phyloP scores from a whole-genome alignment of 2,329 filamentous ascomycete genomes.

The Exophiala sp. region DNA sequence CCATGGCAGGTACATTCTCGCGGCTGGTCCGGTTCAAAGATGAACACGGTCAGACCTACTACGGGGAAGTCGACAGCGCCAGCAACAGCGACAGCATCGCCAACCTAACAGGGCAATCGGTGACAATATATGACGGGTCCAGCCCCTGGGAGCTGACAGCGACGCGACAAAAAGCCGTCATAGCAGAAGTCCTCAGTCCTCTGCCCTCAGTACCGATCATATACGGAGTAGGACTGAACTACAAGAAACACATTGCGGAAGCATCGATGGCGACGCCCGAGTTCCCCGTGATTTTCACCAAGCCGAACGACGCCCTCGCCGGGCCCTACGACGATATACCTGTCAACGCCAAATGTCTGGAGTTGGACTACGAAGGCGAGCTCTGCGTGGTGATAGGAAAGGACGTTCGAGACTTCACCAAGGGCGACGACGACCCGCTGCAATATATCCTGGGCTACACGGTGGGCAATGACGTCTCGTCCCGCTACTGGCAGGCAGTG shows the following conservation, averaged over 20 bases:
- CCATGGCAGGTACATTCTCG: neutral
- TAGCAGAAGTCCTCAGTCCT: slow-evolving; percentile 41
- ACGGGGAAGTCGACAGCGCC: slow-evolving; percentile 12
- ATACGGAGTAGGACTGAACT: slow-evolving; percentile 26
- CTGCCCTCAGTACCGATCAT: slow-evolving; percentile 18
- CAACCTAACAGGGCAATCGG: slow-evolving; percentile 4
- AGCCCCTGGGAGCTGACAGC: neutral
- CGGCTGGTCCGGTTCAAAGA: neutral
- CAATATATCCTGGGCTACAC: slow-evolving; percentile 40
- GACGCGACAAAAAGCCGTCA: slow-evolving; percentile 21
- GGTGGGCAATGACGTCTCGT: slow-evolving; percentile 38
- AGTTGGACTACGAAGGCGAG: slow-evolving; percentile 22
- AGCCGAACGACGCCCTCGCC: slow-evolving; percentile 29
- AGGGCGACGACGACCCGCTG: slow-evolving; percentile 36
- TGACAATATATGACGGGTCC: slow-evolving; percentile 1
- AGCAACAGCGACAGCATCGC: too few species aligned
- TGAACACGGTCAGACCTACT: neutral
- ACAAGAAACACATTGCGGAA: slow-evolving; percentile 23
- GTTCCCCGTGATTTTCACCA: slow-evolving; percentile 39
- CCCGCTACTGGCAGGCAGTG: slow-evolving; percentile 38
- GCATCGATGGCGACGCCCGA: slow-evolving; percentile 32
- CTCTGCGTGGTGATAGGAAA: slow-evolving; percentile 48
- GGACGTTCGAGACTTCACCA: slow-evolving; percentile 47
- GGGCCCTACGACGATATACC: slow-evolving; percentile 34
- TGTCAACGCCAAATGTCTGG: slow-evolving; percentile 37